Conservation (phyloP, 495 filamentous ascomycete genomes). For the Penicillium lividum region DNA sequence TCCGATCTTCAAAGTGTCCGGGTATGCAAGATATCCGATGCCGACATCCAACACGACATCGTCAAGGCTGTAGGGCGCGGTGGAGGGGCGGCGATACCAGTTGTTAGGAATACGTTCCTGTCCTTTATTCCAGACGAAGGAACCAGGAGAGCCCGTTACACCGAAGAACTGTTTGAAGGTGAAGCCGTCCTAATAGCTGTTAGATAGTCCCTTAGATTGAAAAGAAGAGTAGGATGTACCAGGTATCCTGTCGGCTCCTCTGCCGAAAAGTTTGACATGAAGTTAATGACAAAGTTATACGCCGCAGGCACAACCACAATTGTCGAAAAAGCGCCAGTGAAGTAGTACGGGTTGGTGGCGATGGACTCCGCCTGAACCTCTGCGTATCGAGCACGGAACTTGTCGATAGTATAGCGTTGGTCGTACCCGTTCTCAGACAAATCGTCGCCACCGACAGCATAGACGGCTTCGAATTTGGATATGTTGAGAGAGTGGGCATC, state of each 20-base stretch:
- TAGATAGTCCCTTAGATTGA: not conserved
- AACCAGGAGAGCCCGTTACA: constrained; percentile 7
- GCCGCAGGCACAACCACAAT: constrained; percentile 39
- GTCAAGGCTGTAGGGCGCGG: constrained; percentile 22
- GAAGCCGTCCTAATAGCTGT: constrained; percentile 9
- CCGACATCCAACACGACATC: constrained; percentile 34
- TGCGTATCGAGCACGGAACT: constrained; percentile 30
- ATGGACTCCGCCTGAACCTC: constrained; percentile 33
- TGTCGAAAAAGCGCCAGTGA: constrained; percentile 42
- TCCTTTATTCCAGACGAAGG: constrained; percentile 28
- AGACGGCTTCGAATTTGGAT: constrained; percentile 12
- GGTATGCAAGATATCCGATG: constrained; percentile 29
- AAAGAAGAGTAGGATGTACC: not conserved
- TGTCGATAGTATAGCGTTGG: constrained; percentile 13
- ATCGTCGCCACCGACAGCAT: constrained; percentile 13
- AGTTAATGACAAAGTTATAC: constrained; percentile 32
- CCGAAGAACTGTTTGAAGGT: constrained; percentile 15
- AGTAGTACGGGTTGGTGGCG: constrained; percentile 47
- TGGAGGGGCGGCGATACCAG: constrained; percentile 49
- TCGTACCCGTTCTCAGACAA: constrained; percentile 11
- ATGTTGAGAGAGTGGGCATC: constrained; percentile 15
- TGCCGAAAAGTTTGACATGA: constrained; percentile 14
- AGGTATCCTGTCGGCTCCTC: constrained; percentile 13
- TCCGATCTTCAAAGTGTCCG: constrained; percentile 39
- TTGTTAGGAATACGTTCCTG: constrained; percentile 53